Conservation (phyloP, 2,329 filamentous ascomycete species). For the Lachnellula willkommii region DNA sequence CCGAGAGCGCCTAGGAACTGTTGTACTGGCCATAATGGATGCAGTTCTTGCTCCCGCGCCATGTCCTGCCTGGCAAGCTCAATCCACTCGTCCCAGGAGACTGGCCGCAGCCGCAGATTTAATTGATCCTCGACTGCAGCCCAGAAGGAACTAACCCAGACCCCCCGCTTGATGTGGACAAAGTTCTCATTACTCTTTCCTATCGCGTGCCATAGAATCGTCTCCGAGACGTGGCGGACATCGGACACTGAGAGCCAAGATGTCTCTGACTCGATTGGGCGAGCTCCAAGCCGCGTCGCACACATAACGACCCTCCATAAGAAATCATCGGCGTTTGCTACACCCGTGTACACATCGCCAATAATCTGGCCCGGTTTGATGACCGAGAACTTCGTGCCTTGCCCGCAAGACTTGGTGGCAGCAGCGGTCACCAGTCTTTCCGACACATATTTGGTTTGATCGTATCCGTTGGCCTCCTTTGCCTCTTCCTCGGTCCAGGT, state of each 20-base stretch:
- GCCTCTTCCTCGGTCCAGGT: constrained; percentile 42
- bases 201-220: background rate
- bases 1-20: background rate
- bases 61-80: background rate
- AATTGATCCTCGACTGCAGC: background rate
- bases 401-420: background rate
- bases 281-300: constrained; percentile 15
- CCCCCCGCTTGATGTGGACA: background rate
- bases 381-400: background rate
- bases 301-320: constrained; percentile 23
- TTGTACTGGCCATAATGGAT: background rate
- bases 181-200: background rate
- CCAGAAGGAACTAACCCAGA: constrained; percentile 6
- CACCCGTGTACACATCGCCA: constrained; percentile 17
- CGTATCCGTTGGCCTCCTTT: constrained; percentile 74
- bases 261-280: constrained; percentile 8
- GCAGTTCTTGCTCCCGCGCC: background rate
- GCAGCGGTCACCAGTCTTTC: constrained; percentile 49
- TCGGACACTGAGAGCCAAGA: constrained; percentile 19
- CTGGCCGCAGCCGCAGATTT: background rate
- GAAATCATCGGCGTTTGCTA: constrained; percentile 26
- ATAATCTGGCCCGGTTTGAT: constrained; percentile 25
- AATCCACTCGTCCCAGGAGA: background rate
- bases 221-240: constrained; percentile 14
- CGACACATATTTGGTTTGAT: constrained; percentile 76